Base-by-base conservation (phyloP, 306 rosid genomes). In the Ceratonia siliqua region DNA sequence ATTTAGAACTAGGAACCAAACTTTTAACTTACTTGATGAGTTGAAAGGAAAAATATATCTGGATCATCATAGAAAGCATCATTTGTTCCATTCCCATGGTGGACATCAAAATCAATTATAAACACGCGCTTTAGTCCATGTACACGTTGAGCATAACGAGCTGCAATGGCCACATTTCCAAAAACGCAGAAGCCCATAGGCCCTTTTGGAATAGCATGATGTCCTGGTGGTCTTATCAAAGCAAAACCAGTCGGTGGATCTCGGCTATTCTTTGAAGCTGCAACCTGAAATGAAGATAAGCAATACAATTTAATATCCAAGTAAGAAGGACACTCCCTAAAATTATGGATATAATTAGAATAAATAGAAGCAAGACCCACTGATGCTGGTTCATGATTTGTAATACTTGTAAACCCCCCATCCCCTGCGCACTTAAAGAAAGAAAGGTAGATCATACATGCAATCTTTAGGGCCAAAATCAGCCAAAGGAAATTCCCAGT, bases 191-290 rank as follows among this genome's bases (percentile, higher is more conserved):
- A 94, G 38, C 98, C 97, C 97, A 89, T 91, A 5, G 96, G 94
- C 68, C 97, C 96, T 82, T 89, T 69, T 43, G 98, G 96, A 70
- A 94, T 75, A n/a, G 97, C 97, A 77, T 91, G 97, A 78, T 94
- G 98, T 70, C 98, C 97, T 5, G 97, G 98, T n/a, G 97, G 98
- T 77, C 97, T 82, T 73, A 94, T 88, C 87, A 94, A 82, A 78
- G 97, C 97, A 88, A 94, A 94, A 80, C 97, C 97, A 62, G 83
- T 76, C 32, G 96, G 96, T 41, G 96, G 84, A 75, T 86, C 83
- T 72, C 9, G 68, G 65, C 65, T 69, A 74, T 65, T 73, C 89
- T 73, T 82, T 53, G 97, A 94, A 59, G 89, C 92, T 65, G 91
- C 85, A 71, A 91, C 94, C 96, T 91, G 87, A 62, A 72, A 55